Conservation (phyloP, 2,329 filamentous ascomycete species). For the Fonsecaea monophora region DNA sequence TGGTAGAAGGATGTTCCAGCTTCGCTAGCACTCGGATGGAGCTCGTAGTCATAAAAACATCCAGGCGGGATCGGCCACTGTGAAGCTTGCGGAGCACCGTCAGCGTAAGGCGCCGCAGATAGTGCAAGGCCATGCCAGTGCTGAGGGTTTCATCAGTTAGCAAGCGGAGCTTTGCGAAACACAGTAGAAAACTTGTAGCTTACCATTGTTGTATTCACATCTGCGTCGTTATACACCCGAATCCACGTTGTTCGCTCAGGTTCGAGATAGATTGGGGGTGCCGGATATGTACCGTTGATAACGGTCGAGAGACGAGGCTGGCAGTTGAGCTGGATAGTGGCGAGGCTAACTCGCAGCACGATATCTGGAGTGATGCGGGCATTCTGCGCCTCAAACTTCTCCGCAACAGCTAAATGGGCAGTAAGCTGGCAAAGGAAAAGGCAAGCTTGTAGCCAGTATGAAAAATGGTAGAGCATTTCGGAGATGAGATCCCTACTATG, state of each 20-base stretch:
- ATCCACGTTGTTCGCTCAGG: slow-evolving; percentile 61
- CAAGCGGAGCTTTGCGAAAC: not conserved
- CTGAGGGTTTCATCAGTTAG: slow-evolving; percentile 45
- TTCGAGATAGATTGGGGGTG: slow-evolving; percentile 56
- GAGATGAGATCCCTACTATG: not conserved
- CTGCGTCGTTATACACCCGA: slow-evolving; percentile 63
- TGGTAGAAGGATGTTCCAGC: slow-evolving; percentile 73
- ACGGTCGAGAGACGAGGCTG: slow-evolving; percentile 56
- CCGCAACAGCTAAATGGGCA: slow-evolving; percentile 6
- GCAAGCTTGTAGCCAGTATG: slow-evolving; percentile 7
- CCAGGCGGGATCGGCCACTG: slow-evolving; percentile 70
- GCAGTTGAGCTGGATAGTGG: slow-evolving; percentile 54
- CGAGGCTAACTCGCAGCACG: slow-evolving; percentile 54
- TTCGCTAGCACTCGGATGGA: slow-evolving; percentile 59
- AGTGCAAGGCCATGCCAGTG: slow-evolving; percentile 73
- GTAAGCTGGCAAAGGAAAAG: not conserved
- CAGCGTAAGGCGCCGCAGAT: slow-evolving; percentile 66
- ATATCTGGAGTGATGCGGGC: slow-evolving; percentile 50
- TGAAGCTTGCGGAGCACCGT: slow-evolving; percentile 65
- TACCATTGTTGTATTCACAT: slow-evolving; percentile 65
- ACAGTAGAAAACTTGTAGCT: slow-evolving; percentile 21
- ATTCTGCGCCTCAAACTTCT: slow-evolving; percentile 29
- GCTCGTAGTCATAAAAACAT: slow-evolving; percentile 72
- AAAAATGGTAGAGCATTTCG: not conserved
- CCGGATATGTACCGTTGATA: slow-evolving; percentile 62